phyloP scores from a whole-genome alignment of 2,329 filamentous ascomycete genomes.

The Aspergillus aculeatinus region DNA sequence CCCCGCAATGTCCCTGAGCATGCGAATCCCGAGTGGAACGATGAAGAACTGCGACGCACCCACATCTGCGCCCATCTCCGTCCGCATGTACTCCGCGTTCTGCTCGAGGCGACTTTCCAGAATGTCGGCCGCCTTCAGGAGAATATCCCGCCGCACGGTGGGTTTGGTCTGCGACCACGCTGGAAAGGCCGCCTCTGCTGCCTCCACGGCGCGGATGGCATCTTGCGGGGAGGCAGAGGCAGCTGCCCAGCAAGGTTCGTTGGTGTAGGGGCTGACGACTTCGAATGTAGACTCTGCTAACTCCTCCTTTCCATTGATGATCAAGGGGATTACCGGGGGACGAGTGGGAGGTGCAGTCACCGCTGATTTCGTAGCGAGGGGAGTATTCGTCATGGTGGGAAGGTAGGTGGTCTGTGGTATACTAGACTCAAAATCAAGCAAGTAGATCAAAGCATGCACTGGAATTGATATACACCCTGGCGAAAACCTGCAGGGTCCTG shows the following conservation, averaged over 20 bases:
- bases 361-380: not conserved
- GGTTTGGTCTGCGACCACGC: slow-evolving; percentile 65
- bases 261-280: slow-evolving; percentile 55
- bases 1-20: slow-evolving; percentile 53
- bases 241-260: slow-evolving; percentile 54
- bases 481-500: not conserved
- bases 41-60: slow-evolving; percentile 33
- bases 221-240: slow-evolving; percentile 51
- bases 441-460: not conserved
- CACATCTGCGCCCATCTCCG: slow-evolving; percentile 53
- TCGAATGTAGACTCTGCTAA: slow-evolving; percentile 31
- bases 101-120: slow-evolving; percentile 47
- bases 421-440: not conserved
- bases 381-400: not conserved
- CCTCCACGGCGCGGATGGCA: slow-evolving; percentile 49
- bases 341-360: slow-evolving; percentile 11
- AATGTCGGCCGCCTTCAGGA: slow-evolving; percentile 68
- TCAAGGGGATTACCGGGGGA: slow-evolving; percentile 31
- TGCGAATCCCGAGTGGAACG: slow-evolving; percentile 31
- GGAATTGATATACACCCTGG: not conserved
- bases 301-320: slow-evolving; percentile 41
- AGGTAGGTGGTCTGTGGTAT: not conserved
- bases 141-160: slow-evolving; percentile 63
- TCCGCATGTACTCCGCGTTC: slow-evolving; percentile 57
- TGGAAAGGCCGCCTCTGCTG: slow-evolving; percentile 64